phyloP scores from a whole-genome alignment of 352 stramenopile genomes.

The Phytophthora megakarya region DNA sequence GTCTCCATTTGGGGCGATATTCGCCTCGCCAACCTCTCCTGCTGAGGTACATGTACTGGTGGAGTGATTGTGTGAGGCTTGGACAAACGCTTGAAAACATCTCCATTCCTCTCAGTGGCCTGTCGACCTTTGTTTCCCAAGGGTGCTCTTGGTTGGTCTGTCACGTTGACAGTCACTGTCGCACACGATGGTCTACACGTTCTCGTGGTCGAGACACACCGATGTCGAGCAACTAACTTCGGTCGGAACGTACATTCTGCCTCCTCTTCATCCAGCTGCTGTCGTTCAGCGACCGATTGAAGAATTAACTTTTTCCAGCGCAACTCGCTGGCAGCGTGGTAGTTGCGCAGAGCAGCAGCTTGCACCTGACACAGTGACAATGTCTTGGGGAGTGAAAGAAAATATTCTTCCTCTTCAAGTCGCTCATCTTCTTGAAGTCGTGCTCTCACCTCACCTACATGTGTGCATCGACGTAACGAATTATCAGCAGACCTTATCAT shows the following conservation, averaged over 20 bases:
- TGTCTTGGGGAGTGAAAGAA: slow-evolving; percentile 20
- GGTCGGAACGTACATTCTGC: slow-evolving; percentile 48
- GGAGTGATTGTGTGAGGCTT: background rate
- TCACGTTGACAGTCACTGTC: background rate
- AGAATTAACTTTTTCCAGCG: slow-evolving; percentile 44
- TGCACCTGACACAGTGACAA: slow-evolving; percentile 28
- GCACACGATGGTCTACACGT: slow-evolving; percentile 7
- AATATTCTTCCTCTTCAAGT: slow-evolving; percentile 32
- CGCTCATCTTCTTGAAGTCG: slow-evolving; percentile 24
- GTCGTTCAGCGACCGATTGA: slow-evolving; percentile 31
- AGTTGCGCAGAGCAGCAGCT: slow-evolving; percentile 48
- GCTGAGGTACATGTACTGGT: background rate
- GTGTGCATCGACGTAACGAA: background rate
- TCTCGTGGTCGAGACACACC: background rate
- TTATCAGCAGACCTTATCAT: slow-evolving; percentile 2
- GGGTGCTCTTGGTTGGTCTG: background rate
- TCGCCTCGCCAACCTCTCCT: background rate
- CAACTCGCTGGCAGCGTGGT: slow-evolving; percentile 34
- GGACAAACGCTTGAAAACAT: slow-evolving; percentile 40
- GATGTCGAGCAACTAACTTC: slow-evolving; percentile 21
- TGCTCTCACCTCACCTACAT: slow-evolving; percentile 24
- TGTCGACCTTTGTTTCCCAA: background rate
- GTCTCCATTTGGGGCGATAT: slow-evolving; percentile 14
- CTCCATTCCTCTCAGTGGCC: background rate
- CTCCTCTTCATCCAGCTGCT: slow-evolving; percentile 24